Evolutionary conservation across 2,329 filamentous ascomycete genomes (phyloP).

Genomic region (Fusarium protoensiforme): DNA sequence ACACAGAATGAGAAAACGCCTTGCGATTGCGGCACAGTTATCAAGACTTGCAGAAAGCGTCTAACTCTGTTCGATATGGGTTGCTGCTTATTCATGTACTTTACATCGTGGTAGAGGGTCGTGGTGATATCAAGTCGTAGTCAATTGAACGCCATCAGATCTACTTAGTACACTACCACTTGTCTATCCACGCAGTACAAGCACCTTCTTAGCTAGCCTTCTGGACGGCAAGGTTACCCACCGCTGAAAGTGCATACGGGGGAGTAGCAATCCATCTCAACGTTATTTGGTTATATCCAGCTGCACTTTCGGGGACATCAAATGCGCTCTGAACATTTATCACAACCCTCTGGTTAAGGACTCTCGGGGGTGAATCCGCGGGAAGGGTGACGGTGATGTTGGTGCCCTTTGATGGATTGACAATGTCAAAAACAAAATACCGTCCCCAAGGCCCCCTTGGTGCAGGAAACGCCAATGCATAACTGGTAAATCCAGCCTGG

Average conservation of each 20-base stretch:
- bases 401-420: constrained; percentile 7
- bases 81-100: background rate
- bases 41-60: background rate
- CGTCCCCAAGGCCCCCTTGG: background rate
- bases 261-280: background rate
- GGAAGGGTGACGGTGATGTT: constrained; percentile 9
- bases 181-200: background rate
- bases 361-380: background rate
- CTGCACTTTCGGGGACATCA: background rate
- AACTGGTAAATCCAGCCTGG: background rate
- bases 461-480: background rate
- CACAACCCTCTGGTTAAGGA: background rate
- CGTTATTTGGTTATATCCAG: constrained; percentile 14
- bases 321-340: background rate
- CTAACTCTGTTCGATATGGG: background rate
- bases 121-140: background rate
- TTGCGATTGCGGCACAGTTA: background rate
- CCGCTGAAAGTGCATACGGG: background rate
- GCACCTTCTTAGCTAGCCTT: background rate
- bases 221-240: background rate
- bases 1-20: background rate
- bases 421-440: background rate
- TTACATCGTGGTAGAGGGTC: background rate
- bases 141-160: background rate
- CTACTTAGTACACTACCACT: background rate